Conservation (phyloP, 139 green algal species). For the Closterium sp. region DNA sequence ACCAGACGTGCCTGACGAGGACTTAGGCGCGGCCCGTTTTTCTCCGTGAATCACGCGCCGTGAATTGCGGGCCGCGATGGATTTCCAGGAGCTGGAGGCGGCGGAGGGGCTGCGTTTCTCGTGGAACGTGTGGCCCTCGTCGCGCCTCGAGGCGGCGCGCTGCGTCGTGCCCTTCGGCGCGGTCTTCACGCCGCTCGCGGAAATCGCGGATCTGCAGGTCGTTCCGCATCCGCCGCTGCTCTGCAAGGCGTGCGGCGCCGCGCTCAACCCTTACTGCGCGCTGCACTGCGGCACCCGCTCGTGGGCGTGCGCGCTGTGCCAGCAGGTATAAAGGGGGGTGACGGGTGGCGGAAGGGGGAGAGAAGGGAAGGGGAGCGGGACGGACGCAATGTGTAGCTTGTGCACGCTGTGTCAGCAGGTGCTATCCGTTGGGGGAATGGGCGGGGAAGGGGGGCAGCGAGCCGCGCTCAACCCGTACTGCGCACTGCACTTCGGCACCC, state of each 20-base stretch:
- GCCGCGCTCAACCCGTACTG: too few species aligned
- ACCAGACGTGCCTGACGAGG: background rate
- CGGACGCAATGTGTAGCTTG: too few species aligned
- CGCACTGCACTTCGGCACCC: too few species aligned
- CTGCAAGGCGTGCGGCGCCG: slow-evolving; percentile 57
- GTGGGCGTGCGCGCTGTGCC: slow-evolving; percentile 61
- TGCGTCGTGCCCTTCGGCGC: slow-evolving; percentile 30
- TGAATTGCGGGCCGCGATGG: slow-evolving; percentile 5
- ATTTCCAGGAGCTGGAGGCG: slow-evolving; percentile 38
- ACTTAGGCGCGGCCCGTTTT: too few species aligned
- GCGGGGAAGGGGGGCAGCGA: too few species aligned
- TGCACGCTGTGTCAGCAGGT: too few species aligned
- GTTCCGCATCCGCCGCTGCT: slow-evolving; percentile 57
- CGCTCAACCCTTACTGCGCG: slow-evolving; percentile 64
- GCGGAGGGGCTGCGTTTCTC: slow-evolving; percentile 46
- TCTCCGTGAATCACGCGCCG: background rate
- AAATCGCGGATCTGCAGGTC: slow-evolving; percentile 29
- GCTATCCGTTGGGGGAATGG: too few species aligned
- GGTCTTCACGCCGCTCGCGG: slow-evolving; percentile 34
- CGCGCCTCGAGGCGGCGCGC: slow-evolving; percentile 28
- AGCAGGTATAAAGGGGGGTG: too few species aligned
- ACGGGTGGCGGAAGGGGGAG: too few species aligned
- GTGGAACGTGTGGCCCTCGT: slow-evolving; percentile 49
- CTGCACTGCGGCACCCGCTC: slow-evolving; percentile 57
- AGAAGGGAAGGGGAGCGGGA: too few species aligned